phyloP scores from a whole-genome alignment of 345 rosid genomes.

The Syzygium oleosum region DNA sequence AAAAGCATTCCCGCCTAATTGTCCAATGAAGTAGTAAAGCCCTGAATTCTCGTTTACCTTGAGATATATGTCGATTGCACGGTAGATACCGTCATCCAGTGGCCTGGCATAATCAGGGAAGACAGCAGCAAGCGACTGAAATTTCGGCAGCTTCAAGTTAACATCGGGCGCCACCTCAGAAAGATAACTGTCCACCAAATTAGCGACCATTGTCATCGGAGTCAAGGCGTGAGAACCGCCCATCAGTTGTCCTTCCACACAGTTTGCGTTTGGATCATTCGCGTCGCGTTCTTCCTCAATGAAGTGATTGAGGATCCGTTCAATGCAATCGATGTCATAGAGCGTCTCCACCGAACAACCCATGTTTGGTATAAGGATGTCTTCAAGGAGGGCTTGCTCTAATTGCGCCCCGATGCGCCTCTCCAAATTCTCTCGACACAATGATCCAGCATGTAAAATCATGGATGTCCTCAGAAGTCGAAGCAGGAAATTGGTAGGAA shows the following conservation, averaged over 20 bases:
- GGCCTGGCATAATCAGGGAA: constrained; percentile 77
- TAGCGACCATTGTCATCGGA: constrained; percentile 61
- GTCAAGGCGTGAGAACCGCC: constrained; percentile 45
- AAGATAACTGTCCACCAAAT: constrained; percentile 67
- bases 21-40: not conserved
- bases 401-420: constrained; percentile 59
- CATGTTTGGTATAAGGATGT: constrained; percentile 68
- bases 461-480: constrained; percentile 76
- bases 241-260: constrained; percentile 24
- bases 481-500: constrained; percentile 69
- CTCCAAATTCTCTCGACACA: constrained; percentile 61
- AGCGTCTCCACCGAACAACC: constrained; percentile 72
- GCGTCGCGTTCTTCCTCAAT: constrained; percentile 25
- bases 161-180: constrained; percentile 95
- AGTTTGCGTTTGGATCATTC: constrained; percentile 16
- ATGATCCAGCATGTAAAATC: constrained; percentile 39
- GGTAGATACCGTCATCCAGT: constrained; percentile 80
- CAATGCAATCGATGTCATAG: constrained; percentile 75
- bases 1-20: not conserved
- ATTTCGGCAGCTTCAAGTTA: constrained; percentile 62
- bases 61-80: constrained; percentile 76
- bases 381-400: constrained; percentile 72
- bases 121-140: constrained; percentile 56
- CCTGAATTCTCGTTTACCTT: constrained; percentile 38
- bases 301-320: constrained; percentile 81